phyloP scores from a whole-genome alignment of 805 yeast genomes.

The Pichia gijzeniarum region DNA sequence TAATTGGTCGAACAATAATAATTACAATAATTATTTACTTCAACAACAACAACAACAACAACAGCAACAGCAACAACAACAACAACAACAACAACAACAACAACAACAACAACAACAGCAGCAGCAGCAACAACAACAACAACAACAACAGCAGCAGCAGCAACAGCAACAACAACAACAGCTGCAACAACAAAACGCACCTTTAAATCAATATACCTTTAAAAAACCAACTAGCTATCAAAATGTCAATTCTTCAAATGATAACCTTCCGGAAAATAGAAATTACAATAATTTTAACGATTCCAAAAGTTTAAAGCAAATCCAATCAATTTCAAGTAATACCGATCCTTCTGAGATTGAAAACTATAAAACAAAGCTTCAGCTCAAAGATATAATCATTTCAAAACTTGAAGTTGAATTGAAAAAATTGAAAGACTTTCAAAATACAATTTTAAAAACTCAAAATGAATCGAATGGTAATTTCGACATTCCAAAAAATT shows the following conservation, averaged over 20 bases:
- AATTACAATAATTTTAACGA: conserved; percentile 1
- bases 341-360: conserved; percentile 25
- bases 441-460: conserved; percentile 33
- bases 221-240: neutral
- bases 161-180: conserved; percentile 11
- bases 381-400: conserved; percentile 48
- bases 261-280: neutral
- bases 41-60: conserved; percentile 11
- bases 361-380: conserved; percentile 42
- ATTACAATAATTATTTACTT: conserved; percentile 3
- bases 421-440: conserved; percentile 34
- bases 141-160: conserved; percentile 9
- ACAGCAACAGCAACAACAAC: conserved; percentile 7
- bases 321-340: conserved; percentile 9
- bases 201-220: neutral
- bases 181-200: conserved; percentile 4
- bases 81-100: conserved; percentile 1
- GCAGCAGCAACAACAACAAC: conserved; percentile 12
- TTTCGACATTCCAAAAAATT: conserved; percentile 30
- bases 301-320: conserved; percentile 5
- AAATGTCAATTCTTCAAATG: neutral
- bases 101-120: conserved; percentile 11
- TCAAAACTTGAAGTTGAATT: conserved; percentile 41
- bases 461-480: conserved; percentile 11
- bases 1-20: conserved; percentile 2